Conservation (phyloP, 2,329 filamentous ascomycete species). For the Penicillium concentricum region DNA sequence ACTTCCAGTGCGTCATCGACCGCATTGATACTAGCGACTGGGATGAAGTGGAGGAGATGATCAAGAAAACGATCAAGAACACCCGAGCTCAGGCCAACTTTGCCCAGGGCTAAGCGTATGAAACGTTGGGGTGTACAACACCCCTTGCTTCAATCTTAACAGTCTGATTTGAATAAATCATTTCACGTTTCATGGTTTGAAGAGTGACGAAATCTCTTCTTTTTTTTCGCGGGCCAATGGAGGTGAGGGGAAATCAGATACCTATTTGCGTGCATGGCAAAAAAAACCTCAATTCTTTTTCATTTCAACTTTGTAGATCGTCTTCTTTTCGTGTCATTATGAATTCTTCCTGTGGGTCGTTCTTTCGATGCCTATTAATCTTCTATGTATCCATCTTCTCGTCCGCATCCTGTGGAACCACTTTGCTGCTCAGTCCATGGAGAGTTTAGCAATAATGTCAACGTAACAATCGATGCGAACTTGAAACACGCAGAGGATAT, state of each 20-base stretch:
- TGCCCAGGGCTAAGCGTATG: slow-evolving; percentile 8
- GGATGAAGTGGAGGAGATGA: slow-evolving; percentile 81
- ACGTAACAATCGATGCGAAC: background rate
- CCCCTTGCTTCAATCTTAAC: background rate
- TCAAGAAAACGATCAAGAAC: slow-evolving; percentile 75
- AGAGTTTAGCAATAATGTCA: background rate
- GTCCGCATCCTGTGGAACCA: background rate
- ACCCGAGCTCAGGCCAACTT: slow-evolving; percentile 44
- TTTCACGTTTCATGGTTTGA: slow-evolving; percentile 21
- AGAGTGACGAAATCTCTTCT: slow-evolving; percentile 31
- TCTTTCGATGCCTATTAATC: background rate
- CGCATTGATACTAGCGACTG: slow-evolving; percentile 83
- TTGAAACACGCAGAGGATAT: slow-evolving; percentile 1
- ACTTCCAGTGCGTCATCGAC: slow-evolving; percentile 78
- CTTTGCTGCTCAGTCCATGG: background rate
- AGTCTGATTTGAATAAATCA: background rate
- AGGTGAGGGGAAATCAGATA: slow-evolving; percentile 32
- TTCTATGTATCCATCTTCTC: background rate
- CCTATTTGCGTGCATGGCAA: slow-evolving; percentile 23
- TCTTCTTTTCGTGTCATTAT: background rate
- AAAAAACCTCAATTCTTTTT: background rate
- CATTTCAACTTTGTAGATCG: background rate
- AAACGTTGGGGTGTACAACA: background rate
- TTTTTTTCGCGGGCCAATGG: slow-evolving; percentile 10
- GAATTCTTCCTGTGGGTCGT: background rate